phyloP scores from a whole-genome alignment of 1,284 basidiomycete species.

The Cutaneotrichosporon cyanovorans region DNA sequence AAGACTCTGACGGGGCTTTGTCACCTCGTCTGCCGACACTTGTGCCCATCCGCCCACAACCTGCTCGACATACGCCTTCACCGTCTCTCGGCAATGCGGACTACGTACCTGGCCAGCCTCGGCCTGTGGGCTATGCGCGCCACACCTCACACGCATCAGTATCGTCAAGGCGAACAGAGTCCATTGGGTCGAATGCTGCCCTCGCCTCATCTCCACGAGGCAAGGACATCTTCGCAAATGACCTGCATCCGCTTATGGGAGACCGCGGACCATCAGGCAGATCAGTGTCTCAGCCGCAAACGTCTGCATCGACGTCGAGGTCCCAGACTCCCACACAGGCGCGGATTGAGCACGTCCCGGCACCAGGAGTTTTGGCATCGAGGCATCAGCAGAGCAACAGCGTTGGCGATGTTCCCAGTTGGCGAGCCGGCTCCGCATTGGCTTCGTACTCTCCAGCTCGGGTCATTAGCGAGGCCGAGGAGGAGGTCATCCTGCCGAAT shows the following conservation, averaged over 20 bases:
- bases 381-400: slow-evolving; percentile 3
- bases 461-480: slow-evolving; percentile 1
- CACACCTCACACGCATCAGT: slow-evolving; percentile 7
- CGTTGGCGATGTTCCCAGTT: slow-evolving; percentile 1
- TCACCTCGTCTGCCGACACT: slow-evolving; percentile 18
- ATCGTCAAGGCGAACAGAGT: slow-evolving; percentile 1
- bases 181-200: neutral
- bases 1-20: neutral
- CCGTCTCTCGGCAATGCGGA: slow-evolving; percentile 4
- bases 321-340: too few relatives aligned
- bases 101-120: slow-evolving; percentile 39
- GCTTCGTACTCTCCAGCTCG: slow-evolving; percentile 2
- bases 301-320: too few relatives aligned
- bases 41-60: slow-evolving; percentile 29
- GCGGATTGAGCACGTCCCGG: slow-evolving; percentile 1
- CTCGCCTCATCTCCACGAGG: too few relatives aligned
- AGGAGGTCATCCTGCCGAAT: neutral
- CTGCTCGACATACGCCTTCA: slow-evolving; percentile 28
- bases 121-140: slow-evolving; percentile 28
- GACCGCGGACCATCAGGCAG: too few relatives aligned
- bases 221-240: too few relatives aligned
- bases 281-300: too few relatives aligned
- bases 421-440: slow-evolving; percentile 1
- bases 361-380: slow-evolving; percentile 1
- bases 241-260: too few relatives aligned